Evolutionary conservation across 768 basidiomycete genomes (phyloP).

Genomic region (Boletus vermiculosoides): DNA sequence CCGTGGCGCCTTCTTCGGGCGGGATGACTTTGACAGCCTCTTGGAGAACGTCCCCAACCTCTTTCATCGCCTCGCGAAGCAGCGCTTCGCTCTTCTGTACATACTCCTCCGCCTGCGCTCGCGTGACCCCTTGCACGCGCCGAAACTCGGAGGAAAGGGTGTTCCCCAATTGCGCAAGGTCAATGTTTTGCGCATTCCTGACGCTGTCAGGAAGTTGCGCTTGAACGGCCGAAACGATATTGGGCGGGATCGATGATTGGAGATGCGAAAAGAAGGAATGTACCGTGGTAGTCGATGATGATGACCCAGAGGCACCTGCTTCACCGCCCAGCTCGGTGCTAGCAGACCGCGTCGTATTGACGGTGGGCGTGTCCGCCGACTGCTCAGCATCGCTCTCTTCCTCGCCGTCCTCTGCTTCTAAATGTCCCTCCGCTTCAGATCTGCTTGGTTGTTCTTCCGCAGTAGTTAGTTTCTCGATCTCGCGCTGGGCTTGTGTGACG

Average conservation of each 20-base stretch:
- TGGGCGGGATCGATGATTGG: conserved; percentile 73
- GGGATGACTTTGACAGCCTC: conserved; percentile 94
- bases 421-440: conserved; percentile 4
- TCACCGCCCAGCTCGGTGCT: conserved; percentile 19
- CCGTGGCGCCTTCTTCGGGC: conserved; percentile 51
- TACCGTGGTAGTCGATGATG: conserved; percentile 25
- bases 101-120: conserved; percentile 82
- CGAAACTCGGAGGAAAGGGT: conserved; percentile 65
- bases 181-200: conserved; percentile 60
- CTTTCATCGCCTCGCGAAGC: conserved; percentile 68
- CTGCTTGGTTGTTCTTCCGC: conserved; percentile 27
- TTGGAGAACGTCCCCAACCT: conserved; percentile 75
- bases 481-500: conserved; percentile 78
- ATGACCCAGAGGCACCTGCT: conserved; percentile 12
- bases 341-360: conserved; percentile 17
- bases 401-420: conserved; percentile 17
- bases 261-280: conserved; percentile 64
- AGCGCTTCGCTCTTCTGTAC: conserved; percentile 69
- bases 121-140: conserved; percentile 71
- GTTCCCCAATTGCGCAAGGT: conserved; percentile 64
- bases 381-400: conserved; percentile 27
- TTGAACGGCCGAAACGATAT: conserved; percentile 66
- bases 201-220: conserved; percentile 65
- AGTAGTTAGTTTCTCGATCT: conserved; percentile 58
- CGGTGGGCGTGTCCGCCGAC: conserved; percentile 28